Conservation (phyloP, 441 rosid genomes). For the Corymbia citriodora region DNA sequence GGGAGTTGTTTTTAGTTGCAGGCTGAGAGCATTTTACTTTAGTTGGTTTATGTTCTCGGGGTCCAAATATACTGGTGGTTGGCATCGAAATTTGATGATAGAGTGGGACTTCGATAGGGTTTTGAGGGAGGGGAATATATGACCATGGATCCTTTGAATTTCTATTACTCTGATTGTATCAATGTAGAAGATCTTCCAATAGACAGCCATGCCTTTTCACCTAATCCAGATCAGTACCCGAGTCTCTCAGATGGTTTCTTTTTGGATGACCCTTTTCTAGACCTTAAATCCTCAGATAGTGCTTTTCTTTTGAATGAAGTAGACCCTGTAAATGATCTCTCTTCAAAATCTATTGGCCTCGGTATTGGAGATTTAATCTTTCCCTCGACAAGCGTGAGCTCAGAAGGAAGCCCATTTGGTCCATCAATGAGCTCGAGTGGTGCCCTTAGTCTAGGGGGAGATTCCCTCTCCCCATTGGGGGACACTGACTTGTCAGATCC, state of each 20-base stretch:
- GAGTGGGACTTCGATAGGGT: background rate
- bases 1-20: background rate
- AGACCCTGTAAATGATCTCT: conserved; percentile 8
- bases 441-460: conserved; percentile 12
- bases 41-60: background rate
- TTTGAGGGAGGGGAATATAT: background rate
- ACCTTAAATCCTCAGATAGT: background rate
- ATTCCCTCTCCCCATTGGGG: conserved; percentile 35
- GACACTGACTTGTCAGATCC: conserved; percentile 40
- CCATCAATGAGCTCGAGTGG: conserved; percentile 21
- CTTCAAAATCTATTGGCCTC: conserved; percentile 2
- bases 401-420: conserved; percentile 4
- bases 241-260: conserved; percentile 8
- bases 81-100: background rate
- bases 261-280: conserved; percentile 21
- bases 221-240: background rate
- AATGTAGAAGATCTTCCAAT: background rate
- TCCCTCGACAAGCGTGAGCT: background rate
- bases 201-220: background rate
- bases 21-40: background rate
- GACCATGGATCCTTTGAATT: background rate
- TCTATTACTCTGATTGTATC: background rate
- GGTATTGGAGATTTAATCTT: conserved; percentile 6
- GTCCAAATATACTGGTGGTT: background rate
- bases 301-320: background rate